Evolutionary conservation across 2,329 filamentous ascomycete genomes (phyloP).

Genomic region (Rutstroemia sydowiana): DNA sequence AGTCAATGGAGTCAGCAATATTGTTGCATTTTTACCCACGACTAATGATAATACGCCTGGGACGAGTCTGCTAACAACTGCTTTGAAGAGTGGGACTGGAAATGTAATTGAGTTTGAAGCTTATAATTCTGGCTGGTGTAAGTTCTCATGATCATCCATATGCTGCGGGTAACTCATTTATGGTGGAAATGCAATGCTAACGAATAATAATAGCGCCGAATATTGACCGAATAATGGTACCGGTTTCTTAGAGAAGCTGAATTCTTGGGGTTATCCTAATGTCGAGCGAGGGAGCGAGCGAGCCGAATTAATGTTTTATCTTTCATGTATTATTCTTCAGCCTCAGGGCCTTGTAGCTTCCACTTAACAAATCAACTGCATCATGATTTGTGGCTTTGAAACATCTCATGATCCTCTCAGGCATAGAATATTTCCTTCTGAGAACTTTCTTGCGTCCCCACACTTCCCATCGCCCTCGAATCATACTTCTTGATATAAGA

Average conservation of each 20-base stretch:
- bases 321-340: too few relatives aligned
- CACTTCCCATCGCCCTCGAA: slow-evolving; percentile 20
- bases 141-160: slow-evolving; percentile 10
- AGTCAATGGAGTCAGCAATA: slow-evolving; percentile 46
- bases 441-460: slow-evolving; percentile 19
- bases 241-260: slow-evolving; percentile 29
- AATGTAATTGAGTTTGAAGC: slow-evolving; percentile 44
- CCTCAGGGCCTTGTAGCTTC: slow-evolving; percentile 12
- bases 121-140: slow-evolving; percentile 34
- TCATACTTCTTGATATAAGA: slow-evolving; percentile 25
- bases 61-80: slow-evolving; percentile 40
- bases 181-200: slow-evolving; percentile 12
- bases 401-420: slow-evolving; percentile 17
- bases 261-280: too few relatives aligned
- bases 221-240: slow-evolving; percentile 48
- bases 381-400: slow-evolving; percentile 8
- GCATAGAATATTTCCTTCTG: slow-evolving; percentile 16
- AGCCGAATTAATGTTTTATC: too few relatives aligned
- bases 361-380: slow-evolving; percentile 21
- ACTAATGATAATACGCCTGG: slow-evolving; percentile 37
- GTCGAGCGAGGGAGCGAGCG: too few relatives aligned
- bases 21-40: slow-evolving; percentile 48
- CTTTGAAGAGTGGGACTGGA: slow-evolving; percentile 37
- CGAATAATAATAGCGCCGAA: slow-evolving; percentile 35
- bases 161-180: too few relatives aligned